Conservation (phyloP, 805 yeast genomes). For the Starmerella gropengiesseri region DNA sequence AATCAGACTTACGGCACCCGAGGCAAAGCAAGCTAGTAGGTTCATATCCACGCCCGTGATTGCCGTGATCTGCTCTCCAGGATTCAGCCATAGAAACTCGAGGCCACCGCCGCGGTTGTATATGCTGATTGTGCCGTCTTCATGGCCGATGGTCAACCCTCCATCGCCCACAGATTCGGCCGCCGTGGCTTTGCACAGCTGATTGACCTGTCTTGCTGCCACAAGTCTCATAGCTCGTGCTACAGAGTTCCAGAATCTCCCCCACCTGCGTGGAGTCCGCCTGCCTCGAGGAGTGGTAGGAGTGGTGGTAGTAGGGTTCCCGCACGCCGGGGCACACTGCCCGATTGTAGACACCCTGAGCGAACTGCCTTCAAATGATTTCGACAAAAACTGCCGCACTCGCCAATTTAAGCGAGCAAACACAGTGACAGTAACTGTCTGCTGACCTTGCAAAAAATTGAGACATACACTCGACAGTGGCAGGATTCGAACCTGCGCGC, state of each 20-base stretch:
- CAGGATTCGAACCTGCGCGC: conserved; percentile 26
- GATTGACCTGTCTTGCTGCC: background rate
- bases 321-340: too few relatives aligned
- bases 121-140: conserved; percentile 2
- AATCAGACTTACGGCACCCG: background rate
- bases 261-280: too few relatives aligned
- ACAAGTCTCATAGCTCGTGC: background rate
- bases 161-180: conserved; percentile 5
- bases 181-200: background rate
- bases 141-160: conserved; percentile 1
- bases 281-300: too few relatives aligned
- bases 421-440: background rate
- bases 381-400: background rate
- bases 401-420: background rate
- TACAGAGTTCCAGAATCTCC: too few relatives aligned
- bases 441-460: background rate
- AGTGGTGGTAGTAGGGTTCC: too few relatives aligned
- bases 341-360: too few relatives aligned
- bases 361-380: too few relatives aligned
- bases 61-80: background rate
- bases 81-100: conserved; percentile 2
- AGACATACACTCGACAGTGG: conserved; percentile 19
- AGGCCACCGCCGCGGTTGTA: background rate
- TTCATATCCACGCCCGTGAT: background rate
- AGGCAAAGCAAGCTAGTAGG: background rate